Evolutionary conservation across 75 land plant species (phyloP).

Genomic region (Selaginella tamariscina): DNA sequence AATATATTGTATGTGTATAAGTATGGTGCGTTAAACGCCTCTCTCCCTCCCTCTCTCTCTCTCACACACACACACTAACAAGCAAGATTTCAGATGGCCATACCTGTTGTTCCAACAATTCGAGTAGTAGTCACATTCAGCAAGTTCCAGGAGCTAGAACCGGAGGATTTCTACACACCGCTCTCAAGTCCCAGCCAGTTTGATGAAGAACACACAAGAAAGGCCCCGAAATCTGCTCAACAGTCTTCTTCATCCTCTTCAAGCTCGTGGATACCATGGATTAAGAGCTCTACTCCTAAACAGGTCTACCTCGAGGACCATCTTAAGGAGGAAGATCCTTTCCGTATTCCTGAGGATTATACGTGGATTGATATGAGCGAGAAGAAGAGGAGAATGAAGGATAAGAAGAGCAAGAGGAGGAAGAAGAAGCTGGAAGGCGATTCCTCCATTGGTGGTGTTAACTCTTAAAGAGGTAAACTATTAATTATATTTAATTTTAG

Average conservation of each 20-base stretch:
- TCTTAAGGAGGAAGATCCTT: not conserved
- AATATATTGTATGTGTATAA: slow-evolving; percentile 10
- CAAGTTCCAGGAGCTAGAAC: slow-evolving; percentile 52
- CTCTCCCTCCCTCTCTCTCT: no score
- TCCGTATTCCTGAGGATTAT: slow-evolving; percentile 7
- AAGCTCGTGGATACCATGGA: slow-evolving; percentile 63
- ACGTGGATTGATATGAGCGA: not conserved
- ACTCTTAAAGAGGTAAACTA: no score
- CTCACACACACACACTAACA: no score
- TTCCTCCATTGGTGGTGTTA: no score
- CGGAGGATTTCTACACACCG: slow-evolving; percentile 36
- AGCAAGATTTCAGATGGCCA: slow-evolving; percentile 64
- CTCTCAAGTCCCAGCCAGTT: slow-evolving; percentile 29
- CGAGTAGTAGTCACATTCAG: slow-evolving; percentile 59
- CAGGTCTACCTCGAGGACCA: not conserved
- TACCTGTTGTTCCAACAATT: slow-evolving; percentile 71
- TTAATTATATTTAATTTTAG: no score
- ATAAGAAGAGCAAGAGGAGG: not conserved
- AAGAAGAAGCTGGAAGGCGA: no score
- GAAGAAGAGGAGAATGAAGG: not conserved
- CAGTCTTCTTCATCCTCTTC: slow-evolving; percentile 23
- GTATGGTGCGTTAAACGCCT: no score
- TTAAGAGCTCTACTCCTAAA: slow-evolving; percentile 27
- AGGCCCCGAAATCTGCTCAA: slow-evolving; percentile 12
- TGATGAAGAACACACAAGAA: slow-evolving; percentile 12